These are phyloP conservation scores for Flaveria floridana DNA, from an alignment of 140 eudicot species.

Conservation along the genomic window DNA sequence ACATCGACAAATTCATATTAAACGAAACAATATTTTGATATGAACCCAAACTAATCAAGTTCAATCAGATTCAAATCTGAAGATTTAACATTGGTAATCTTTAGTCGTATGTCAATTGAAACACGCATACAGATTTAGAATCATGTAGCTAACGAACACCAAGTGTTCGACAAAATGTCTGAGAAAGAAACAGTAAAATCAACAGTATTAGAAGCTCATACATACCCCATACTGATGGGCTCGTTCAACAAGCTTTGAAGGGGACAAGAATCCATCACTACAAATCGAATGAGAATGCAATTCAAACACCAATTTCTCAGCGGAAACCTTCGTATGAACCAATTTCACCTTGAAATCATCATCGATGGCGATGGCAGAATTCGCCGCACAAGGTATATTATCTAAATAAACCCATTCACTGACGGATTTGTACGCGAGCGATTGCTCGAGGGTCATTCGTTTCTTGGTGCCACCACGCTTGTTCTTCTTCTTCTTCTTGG, in stretches of 20 bases:
- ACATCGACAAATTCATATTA: not conserved
- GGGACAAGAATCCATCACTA: slow-evolving; percentile 95
- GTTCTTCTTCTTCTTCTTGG: slow-evolving; percentile 58
- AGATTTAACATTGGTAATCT: not conserved
- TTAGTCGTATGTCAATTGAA: not conserved
- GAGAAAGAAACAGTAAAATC: not conserved
- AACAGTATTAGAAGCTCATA: slow-evolving; percentile 5
- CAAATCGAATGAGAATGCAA: slow-evolving; percentile 85
- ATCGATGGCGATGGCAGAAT: slow-evolving; percentile 33
- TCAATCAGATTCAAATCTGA: not conserved
- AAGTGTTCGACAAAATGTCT: slow-evolving; percentile 28
- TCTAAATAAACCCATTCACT: slow-evolving; percentile 85
- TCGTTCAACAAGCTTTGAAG: slow-evolving; percentile 78
- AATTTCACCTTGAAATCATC: slow-evolving; percentile 57
- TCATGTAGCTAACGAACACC: slow-evolving; percentile 21
- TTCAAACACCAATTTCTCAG: slow-evolving; percentile 75
- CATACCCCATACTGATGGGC: slow-evolving; percentile 95
- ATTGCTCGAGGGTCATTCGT: slow-evolving; percentile 69
- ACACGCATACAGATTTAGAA: not conserved
- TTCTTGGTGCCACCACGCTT: slow-evolving; percentile 81
- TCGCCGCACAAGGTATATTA: slow-evolving; percentile 19
- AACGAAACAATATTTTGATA: not conserved
- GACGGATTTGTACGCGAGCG: slow-evolving; percentile 63
- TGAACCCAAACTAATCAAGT: not conserved
- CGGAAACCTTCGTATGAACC: slow-evolving; percentile 42